Evolutionary conservation across 2,329 filamentous ascomycete species (phyloP), one percentile per base, ranked within the genome.

Genomic region (Chrysoporthe puriensis): DNA sequence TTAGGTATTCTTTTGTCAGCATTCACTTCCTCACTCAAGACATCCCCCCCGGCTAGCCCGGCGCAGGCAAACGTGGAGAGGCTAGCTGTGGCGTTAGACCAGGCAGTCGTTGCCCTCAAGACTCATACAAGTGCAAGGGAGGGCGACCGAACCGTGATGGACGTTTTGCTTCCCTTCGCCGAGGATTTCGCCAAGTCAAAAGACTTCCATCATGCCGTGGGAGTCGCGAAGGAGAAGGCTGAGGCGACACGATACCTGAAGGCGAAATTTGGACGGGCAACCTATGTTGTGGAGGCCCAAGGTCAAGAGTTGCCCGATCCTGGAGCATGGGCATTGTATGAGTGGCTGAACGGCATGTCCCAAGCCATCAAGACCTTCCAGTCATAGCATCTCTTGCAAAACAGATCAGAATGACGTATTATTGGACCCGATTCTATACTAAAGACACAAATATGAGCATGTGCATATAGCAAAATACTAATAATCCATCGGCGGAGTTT

Each of bases 241-340:
- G 74, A 76, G 66, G 74, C 70, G 0, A 76, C 74, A 2, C 70
- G 69, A 3, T 73, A 71, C 59, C 68, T 77, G 54, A 74, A 75
- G 63, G 71, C 75, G 1, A 71, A 70, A 54, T 75, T 77, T 57
- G 74, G 75, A 1, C 70, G 75, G 0, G 75, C 75, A 1, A 73
- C 74, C 3, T 76, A 76, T 43, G 74, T 76, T 1, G 73, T 72
- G 1, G 75, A 76, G 58, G 73, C 73, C 2, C 70, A 72, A 40
- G 72, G 70, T 1, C 74, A 76, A 60, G 72, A 73, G 57, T 60
- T 76, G 9, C 75, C 75, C 6, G 75, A 77, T 21, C 75, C 75
- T 1, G 74, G 75, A 0, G 75, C 75, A n/a, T 76, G 75, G 75
- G 75, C 75, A 3, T 59, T 76, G 14, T 76, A 74, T 59, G 75